Base-by-base conservation (phyloP, 2,329 filamentous ascomycete genomes). In the Fusarium newnesense region DNA sequence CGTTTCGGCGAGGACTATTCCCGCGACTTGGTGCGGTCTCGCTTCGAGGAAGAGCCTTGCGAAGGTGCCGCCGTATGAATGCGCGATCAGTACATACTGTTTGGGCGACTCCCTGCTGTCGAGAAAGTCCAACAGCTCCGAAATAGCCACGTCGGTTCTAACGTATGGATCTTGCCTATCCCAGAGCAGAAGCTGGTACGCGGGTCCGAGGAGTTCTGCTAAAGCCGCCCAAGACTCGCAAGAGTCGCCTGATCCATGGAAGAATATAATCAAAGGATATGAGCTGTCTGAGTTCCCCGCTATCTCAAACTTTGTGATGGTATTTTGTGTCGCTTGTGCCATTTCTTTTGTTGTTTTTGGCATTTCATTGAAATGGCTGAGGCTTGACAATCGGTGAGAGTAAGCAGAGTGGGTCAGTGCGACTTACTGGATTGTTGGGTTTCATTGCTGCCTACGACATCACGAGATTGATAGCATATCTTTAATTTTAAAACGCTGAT, bases 21-120 rank as follows among this genome's bases (percentile, higher is more conserved):
- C 75, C 2, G 68, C 72, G 8, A 76, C 64, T 13, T 72, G 49
- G 6, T 56, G 24, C 13, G 50, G 64, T 19, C 60, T 62, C 12
- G 52, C 56, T 18, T 76, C 70, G 2, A 76, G 61, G 30, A 73
- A 76, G 1, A 66, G 43, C 18, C 72, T 58, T 7, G 67, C 69
- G 24, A 76, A 75, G 3, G 67, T 75, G 15, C 74, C 74, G 1
- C 74, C 74, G 6, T 75, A 76, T 10, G 74, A 76, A 54, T 76
- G 74, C 4, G 74, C 74, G 2, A 76, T 18, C 1, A 76, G 34
- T 1, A 76, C 50, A 18, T 71, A 76, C 7, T 26, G 56, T 1
- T 49, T 44, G 7, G 49, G n/a, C 4, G 44, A 5, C 0, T 56
- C 15, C 1, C 28, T 28, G 3, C 16, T 36, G 2, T 54, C 46